Conservation (phyloP, 2,329 filamentous ascomycete genomes). For the Phoma sp. region DNA sequence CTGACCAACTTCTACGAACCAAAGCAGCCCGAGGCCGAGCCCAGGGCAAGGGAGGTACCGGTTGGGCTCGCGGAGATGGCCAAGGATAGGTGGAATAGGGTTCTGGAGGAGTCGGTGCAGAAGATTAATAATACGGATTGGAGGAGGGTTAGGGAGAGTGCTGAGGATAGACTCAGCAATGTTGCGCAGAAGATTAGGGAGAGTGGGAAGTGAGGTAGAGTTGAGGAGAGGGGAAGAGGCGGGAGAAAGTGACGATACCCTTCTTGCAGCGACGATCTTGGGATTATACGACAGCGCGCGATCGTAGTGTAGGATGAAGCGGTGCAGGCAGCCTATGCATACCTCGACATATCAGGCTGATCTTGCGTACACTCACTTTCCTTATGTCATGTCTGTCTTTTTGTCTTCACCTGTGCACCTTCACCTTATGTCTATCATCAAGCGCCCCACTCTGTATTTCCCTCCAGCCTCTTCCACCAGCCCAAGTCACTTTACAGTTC, state of each 20-base stretch:
- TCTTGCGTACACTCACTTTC: neutral
- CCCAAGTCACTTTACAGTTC: neutral
- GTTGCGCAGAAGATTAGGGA: slow-evolving; percentile 46
- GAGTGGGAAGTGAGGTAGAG: slow-evolving; percentile 32
- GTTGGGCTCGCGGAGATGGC: slow-evolving; percentile 54
- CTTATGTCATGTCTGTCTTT: neutral
- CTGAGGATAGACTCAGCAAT: slow-evolving; percentile 50
- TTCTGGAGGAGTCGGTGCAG: slow-evolving; percentile 53
- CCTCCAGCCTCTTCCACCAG: neutral
- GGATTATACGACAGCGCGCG: slow-evolving; percentile 1
- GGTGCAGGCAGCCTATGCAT: neutral
- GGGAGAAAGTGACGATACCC: slow-evolving; percentile 25
- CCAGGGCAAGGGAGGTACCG: slow-evolving; percentile 47
- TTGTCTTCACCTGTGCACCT: slow-evolving; percentile 13
- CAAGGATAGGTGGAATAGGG: slow-evolving; percentile 59
- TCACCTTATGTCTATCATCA: neutral
- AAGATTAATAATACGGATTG: slow-evolving; percentile 55
- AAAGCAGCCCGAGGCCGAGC: slow-evolving; percentile 47
- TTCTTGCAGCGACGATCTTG: slow-evolving; percentile 21
- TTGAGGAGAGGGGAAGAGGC: neutral
- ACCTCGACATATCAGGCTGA: neutral
- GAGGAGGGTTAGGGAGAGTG: slow-evolving; percentile 49
- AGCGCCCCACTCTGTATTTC: neutral
- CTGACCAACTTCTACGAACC: slow-evolving; percentile 55
- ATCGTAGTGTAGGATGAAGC: slow-evolving; percentile 11